Evolutionary conservation across 345 rosid species (phyloP).

Genomic region (Eucalyptus erythrocorys): DNA sequence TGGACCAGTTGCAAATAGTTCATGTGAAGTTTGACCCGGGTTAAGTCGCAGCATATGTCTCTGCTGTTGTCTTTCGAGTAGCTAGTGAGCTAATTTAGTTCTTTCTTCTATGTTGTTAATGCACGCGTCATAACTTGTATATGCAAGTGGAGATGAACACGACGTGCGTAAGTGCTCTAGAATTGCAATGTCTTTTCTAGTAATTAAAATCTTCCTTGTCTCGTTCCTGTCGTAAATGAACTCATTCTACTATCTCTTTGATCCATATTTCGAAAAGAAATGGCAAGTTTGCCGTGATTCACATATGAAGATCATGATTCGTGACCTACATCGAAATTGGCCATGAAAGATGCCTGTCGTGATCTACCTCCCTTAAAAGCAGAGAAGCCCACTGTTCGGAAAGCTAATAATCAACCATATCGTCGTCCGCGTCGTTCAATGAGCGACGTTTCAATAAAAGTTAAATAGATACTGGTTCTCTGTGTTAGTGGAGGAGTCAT

Average conservation of each 20-base stretch:
- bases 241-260: neutral
- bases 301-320: neutral
- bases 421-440: neutral
- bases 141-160: neutral
- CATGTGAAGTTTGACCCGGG: neutral
- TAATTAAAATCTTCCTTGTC: neutral
- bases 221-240: neutral
- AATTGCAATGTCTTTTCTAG: neutral
- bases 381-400: neutral
- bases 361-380: neutral
- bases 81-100: neutral
- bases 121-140: neutral
- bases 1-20: neutral
- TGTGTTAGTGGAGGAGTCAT: too few relatives aligned
- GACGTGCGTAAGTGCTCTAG: neutral
- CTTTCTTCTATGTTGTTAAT: neutral
- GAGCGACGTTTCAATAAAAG: neutral
- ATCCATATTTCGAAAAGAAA: neutral
- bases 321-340: neutral
- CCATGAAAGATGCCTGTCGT: neutral
- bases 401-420: neutral
- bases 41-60: neutral
- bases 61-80: neutral
- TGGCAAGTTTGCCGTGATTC: neutral
- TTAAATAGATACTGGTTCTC: too few relatives aligned